Base-by-base conservation (phyloP, 192 early-diverging fungal genomes). In the Coemansia sp. region DNA sequence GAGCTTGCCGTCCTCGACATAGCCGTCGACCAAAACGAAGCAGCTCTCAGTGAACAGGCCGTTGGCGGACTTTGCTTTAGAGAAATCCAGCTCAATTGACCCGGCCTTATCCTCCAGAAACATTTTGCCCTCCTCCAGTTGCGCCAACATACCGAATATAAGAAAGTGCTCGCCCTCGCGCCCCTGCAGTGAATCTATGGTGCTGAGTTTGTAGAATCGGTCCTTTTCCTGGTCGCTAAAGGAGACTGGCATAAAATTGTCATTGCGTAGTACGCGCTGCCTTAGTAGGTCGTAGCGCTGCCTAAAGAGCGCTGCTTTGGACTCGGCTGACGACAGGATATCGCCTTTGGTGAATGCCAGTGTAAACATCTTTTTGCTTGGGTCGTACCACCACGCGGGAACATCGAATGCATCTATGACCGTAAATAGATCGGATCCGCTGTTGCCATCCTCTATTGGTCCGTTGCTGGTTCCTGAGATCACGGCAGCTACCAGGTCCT, bases 131-230 rank as follows among this genome's bases (percentile, higher is more conserved):
- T 92, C 91, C 45, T 89, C 83, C 39, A 92, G 82, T 73, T 88
- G 86, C 21, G 93, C 87, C 35, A 97, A 79, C 93, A 97, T 94
- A 3, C 95, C 95, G 74, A 95, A 89, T 39, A 95, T 73, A 23
- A 94, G 53, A 64, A 90, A 94, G 35, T 71, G 66, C 62, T 83
- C 88, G 60, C 75, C 86, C 59, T 84, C 86, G 38, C 84, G 84
- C 26, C 85, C 94, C 76, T 87, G 89, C 43, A 97, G 77, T 5
- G 91, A 88, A 65, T 93, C 93, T 55, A 97, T 88, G 4, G 90
- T 69, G 66, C 76, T 77, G 45, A 84, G 71, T 56, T 70, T 73
- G 62, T 75, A 78, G 28, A 76, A 69, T 3, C 76, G 70, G 45
- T 74, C 71, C 26, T 71, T 68, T 23, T 77, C 63, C 0, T 74